Base-by-base conservation (phyloP, 306 rosid genomes). In the Vicia villosa region DNA sequence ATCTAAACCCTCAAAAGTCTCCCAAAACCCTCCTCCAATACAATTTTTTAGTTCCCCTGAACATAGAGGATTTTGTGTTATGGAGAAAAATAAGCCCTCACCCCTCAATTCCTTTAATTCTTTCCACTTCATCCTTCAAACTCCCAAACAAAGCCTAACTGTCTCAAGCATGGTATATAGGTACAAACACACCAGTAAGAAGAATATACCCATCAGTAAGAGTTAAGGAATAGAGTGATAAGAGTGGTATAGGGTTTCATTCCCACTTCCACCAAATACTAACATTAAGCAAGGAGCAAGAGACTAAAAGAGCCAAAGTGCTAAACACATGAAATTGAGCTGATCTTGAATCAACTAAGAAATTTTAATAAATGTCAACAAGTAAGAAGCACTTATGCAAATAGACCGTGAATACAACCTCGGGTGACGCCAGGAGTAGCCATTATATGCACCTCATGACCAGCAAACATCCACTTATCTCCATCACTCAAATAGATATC, bases 401-500 rank as follows among this genome's bases (percentile, higher is more conserved):
- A 65, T 45, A 36, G 74, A 65, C 58, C 41, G 69, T 50, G 62
- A 69, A 52, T 65, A 10, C 34, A 58, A 94, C 99, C 99, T 94
- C 52, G 89, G 38, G 99, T 88, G 83, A 91, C 97, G 66, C 99
- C 97, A 68, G 99, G 97, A 45, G 99, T 94, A 52, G 82, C 97
- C 86, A 94, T 84, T 79, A 94, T 84, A 64, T 69, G 89, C 77
- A 88, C 99, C 86, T 91, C 96, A 72, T 91, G 97, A 47, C 96
- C 97, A 19, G 99, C 97, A 81, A 94, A 94, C 99, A 94, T 94
- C 99, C 99, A 94, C 85, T 74, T 88, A 85, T 94, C 99, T 75
- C 95, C 99, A 72, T 88, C 97, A 43, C 87, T 88, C 81, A 94
- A 87, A 72, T 56, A 71, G 73, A 94, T 94, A 75, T 94, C 99